Evolutionary conservation across 495 filamentous ascomycete species (phyloP), one percentile per base, ranked within the genome.

Genomic region (Xylaria venustula): DNA sequence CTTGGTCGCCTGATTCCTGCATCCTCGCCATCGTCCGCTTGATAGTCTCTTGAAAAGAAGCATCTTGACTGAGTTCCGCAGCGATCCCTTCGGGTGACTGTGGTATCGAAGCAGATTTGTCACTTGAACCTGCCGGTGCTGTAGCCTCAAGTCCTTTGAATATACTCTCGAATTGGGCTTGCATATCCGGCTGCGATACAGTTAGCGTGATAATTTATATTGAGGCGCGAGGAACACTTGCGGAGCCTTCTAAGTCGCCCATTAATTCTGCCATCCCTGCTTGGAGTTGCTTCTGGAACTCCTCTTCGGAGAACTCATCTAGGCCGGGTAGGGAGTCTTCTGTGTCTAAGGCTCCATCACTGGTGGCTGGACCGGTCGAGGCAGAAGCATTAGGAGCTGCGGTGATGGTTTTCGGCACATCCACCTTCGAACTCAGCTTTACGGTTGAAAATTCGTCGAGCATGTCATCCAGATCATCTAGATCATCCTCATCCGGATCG

Each of bases 401-500:
- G 41, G 67, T 37, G 26, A 77, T 79, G 69, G 62, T 75, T 41
- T 71, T 71, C 40, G 79, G 77, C 9, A 63, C 79, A 15, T 77
- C 60, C 69, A 84, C 80, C 28, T 81, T 75, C 60, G 77, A 67
- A 3, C 83, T 78, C 26, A 82, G 55, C 52, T 83, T 83, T 3
- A 81, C 75, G 9, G 81, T 67, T 15, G 86, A 80, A 75, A 98
- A 98, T 66, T 97, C 88, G 63, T 98, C 92, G 30, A 98, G 88
- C 71, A 97, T 86, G 49, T 97, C 93, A 74, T 98, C 93, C 44
- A 98, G 77, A 70, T 97, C 93, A 69, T 96, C 92, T 19, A 96
- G 82, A 69, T 96, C 92, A 71, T 92, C 90, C 70, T 91, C 89
- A 62, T 91, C 90, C 26, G 89, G 88, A 69, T 92, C 90, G 17